A percentile compares a stretch with the other conserved stretches of the same genome.
These are phyloP conservation scores for Aspergillus sp. DNA, from an alignment of 2,329 filamentous ascomycete genomes.

Conservation along the genomic window DNA sequence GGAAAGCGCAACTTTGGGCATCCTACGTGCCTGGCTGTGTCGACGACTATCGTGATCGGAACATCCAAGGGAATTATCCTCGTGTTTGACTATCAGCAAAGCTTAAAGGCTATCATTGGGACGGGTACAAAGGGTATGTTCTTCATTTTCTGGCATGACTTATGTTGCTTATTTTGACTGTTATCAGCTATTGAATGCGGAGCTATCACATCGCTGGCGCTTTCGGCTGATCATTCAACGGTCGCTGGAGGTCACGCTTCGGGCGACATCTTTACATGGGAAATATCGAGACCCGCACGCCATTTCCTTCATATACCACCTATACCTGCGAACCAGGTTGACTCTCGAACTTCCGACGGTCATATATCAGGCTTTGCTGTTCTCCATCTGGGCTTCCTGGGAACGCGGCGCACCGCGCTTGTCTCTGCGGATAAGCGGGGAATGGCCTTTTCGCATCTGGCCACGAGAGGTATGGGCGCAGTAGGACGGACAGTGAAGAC, in stretches of 20 bases:
- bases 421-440: slow-evolving; percentile 92
- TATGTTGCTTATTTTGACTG: background rate
- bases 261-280: slow-evolving; percentile 96
- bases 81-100: slow-evolving; percentile 97
- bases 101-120: slow-evolving; percentile 87
- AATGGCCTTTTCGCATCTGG: slow-evolving; percentile 97
- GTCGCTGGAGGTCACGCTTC: slow-evolving; percentile 85
- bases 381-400: slow-evolving; percentile 89
- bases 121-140: slow-evolving; percentile 78
- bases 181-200: slow-evolving; percentile 79
- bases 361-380: slow-evolving; percentile 75
- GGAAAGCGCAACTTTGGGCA: slow-evolving; percentile 89
- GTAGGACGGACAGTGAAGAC: slow-evolving; percentile 84
- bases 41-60: slow-evolving; percentile 81
- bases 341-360: slow-evolving; percentile 69
- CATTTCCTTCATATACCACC: slow-evolving; percentile 87
- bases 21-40: slow-evolving; percentile 84
- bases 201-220: slow-evolving; percentile 76
- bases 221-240: slow-evolving; percentile 91
- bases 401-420: slow-evolving; percentile 86
- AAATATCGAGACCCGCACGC: slow-evolving; percentile 72
- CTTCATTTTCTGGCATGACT: background rate
- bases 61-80: slow-evolving; percentile 92
- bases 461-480: slow-evolving; percentile 81
- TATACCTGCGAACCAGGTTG: slow-evolving; percentile 60